These are phyloP conservation scores for Castanopsis chinensis DNA, from an alignment of 306 rosid species.

Conservation along the genomic window DNA sequence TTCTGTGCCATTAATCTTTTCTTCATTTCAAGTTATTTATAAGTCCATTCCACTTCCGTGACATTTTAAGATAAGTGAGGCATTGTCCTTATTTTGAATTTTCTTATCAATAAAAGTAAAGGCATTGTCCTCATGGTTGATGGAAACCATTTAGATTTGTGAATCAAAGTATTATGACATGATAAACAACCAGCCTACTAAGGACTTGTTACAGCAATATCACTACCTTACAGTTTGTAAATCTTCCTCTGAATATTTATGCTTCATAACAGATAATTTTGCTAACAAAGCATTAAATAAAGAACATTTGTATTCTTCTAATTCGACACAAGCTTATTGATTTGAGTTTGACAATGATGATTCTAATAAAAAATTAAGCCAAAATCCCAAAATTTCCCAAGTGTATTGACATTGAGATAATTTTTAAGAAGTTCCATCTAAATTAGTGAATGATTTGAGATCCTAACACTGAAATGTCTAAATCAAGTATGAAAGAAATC, in stretches of 20 bases:
- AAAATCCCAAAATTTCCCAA: background rate
- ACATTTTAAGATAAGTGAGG: background rate
- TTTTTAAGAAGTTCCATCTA: background rate
- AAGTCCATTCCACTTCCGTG: background rate
- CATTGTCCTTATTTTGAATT: background rate
- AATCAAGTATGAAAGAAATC: background rate
- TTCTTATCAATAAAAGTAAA: background rate
- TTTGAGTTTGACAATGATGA: background rate
- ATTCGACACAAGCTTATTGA: background rate
- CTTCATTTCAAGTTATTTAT: slow-evolving; percentile 10
- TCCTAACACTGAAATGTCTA: background rate
- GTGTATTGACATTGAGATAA: background rate
- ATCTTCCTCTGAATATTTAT: background rate
- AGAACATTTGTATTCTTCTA: background rate
- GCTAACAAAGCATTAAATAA: background rate
- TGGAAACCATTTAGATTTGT: background rate
- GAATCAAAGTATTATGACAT: background rate
- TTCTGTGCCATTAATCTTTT: background rate
- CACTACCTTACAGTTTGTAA: background rate
- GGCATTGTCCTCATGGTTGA: background rate
- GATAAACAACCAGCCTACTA: background rate
- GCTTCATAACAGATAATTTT: background rate
- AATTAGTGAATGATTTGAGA: background rate
- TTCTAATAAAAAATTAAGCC: background rate
- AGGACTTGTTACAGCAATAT: background rate